phyloP scores from a whole-genome alignment of 441 rosid genomes.

The California macrophylla region DNA sequence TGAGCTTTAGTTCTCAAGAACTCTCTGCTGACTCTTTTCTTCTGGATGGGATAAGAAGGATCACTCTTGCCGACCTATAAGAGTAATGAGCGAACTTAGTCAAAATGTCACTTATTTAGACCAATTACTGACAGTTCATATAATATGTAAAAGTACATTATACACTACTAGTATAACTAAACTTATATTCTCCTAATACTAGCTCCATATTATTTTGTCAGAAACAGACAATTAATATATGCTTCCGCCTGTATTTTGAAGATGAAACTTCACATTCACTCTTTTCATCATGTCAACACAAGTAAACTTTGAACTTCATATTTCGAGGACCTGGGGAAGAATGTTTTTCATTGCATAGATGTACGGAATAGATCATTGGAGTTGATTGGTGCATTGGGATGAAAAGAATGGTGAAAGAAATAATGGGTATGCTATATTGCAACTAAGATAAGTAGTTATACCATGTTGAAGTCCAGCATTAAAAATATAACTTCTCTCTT shows the following conservation, averaged over 20 bases:
- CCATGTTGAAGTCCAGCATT: background rate
- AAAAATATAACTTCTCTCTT: background rate
- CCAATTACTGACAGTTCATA: background rate
- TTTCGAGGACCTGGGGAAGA: background rate
- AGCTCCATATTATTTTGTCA: background rate
- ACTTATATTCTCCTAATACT: background rate
- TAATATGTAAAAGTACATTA: background rate
- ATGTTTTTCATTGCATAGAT: background rate
- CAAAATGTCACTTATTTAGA: background rate
- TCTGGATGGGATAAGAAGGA: slow-evolving; percentile 82
- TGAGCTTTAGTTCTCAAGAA: slow-evolving; percentile 91
- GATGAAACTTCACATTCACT: background rate
- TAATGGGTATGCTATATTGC: background rate
- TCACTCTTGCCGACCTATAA: slow-evolving; percentile 78
- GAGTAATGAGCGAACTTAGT: slow-evolving; percentile 2
- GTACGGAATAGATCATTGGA: background rate
- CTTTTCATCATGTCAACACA: slow-evolving; percentile 1
- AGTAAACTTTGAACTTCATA: background rate
- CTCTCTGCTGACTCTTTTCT: slow-evolving; percentile 85
- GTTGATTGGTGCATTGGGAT: background rate
- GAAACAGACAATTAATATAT: background rate
- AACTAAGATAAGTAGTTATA: background rate
- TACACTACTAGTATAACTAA: background rate
- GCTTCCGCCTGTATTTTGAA: background rate
- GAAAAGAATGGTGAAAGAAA: background rate